Conservation (phyloP, 345 rosid species). For the Lepidium sativum region DNA sequence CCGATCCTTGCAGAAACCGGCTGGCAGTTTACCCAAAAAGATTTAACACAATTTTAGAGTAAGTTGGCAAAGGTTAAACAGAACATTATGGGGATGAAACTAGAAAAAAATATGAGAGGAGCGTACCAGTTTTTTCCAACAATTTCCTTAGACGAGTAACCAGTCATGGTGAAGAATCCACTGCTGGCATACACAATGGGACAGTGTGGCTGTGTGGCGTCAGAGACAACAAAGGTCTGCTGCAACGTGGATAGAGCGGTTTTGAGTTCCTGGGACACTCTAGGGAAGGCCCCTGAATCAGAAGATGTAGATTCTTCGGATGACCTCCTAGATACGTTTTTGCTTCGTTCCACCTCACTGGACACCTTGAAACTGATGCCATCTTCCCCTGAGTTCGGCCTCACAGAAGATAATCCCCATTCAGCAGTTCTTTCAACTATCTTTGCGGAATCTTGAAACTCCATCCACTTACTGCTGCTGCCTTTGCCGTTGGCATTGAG, state of each 20-base stretch:
- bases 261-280: constrained; percentile 84
- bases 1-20: constrained; percentile 93
- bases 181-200: constrained; percentile 93
- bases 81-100: neutral
- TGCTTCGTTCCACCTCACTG: constrained; percentile 39
- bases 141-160: constrained; percentile 73
- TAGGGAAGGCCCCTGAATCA: constrained; percentile 45
- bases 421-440: constrained; percentile 69
- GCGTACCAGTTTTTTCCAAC: constrained; percentile 85
- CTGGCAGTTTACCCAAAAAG: constrained; percentile 37
- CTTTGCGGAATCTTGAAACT: constrained; percentile 46
- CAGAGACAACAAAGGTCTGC: constrained; percentile 95
- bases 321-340: constrained; percentile 42
- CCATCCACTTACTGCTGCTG: constrained; percentile 57
- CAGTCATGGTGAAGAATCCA: constrained; percentile 92
- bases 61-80: constrained; percentile 1
- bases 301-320: constrained; percentile 53
- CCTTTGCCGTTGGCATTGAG: neutral
- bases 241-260: constrained; percentile 76
- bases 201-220: constrained; percentile 77
- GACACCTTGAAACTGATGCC: constrained; percentile 39
- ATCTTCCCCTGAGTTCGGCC: constrained; percentile 38
- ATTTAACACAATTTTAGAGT: neutral
- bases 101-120: neutral
- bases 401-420: constrained; percentile 69